Conservation (phyloP, 2,329 filamentous ascomycete species). For the Pseudogymnoascus sp. region DNA sequence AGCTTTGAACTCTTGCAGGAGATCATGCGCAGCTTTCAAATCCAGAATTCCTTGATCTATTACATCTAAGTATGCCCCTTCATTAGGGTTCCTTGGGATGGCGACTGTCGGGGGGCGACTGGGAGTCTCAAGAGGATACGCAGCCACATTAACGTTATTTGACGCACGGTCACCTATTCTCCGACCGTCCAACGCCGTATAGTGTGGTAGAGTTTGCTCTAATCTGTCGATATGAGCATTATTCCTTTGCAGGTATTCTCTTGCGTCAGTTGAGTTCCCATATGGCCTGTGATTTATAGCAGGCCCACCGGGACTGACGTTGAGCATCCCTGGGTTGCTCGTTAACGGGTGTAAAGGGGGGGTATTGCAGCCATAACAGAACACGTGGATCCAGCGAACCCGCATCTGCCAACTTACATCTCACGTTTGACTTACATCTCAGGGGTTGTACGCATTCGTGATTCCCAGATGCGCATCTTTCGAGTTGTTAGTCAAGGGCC, state of each 20-base stretch:
- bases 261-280: neutral
- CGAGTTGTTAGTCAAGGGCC: neutral
- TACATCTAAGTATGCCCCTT: neutral
- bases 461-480: neutral
- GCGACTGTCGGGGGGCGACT: conserved; percentile 18
- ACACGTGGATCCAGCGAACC: neutral
- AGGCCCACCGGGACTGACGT: neutral
- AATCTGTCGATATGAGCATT: neutral
- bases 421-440: conserved; percentile 6
- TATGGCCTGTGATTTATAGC: neutral
- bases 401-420: neutral
- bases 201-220: neutral
- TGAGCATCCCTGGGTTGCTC: neutral
- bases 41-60: conserved; percentile 8
- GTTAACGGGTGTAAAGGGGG: neutral
- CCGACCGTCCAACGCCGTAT: neutral
- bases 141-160: neutral
- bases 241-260: neutral
- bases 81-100: neutral
- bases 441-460: neutral
- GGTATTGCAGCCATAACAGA: neutral
- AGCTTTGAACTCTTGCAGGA: conserved; percentile 7
- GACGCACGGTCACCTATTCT: neutral
- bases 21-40: conserved; percentile 3
- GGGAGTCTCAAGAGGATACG: conserved; percentile 19